Evolutionary conservation across 2,329 filamentous ascomycete genomes (phyloP).

Genomic region (Hysterium pulicare): DNA sequence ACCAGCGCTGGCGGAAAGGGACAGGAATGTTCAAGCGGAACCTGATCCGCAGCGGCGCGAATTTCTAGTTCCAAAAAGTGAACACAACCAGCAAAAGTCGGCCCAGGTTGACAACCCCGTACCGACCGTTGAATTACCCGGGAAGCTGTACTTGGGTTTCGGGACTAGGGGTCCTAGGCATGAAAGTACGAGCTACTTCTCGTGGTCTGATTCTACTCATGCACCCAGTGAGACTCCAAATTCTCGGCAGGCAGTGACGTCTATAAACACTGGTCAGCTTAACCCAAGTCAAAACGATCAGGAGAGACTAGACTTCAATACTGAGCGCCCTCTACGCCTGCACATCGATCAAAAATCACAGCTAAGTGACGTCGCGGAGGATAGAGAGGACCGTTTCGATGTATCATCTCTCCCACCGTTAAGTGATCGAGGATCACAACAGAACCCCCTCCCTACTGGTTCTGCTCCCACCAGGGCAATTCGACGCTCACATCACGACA

Average conservation of each 20-base stretch:
- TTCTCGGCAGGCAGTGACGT: slow-evolving; percentile 7
- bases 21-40: slow-evolving; percentile 18
- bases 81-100: slow-evolving; percentile 11
- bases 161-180: slow-evolving; percentile 31
- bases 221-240: slow-evolving; percentile 14
- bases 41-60: slow-evolving; percentile 1
- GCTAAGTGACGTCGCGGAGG: slow-evolving; percentile 8
- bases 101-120: slow-evolving; percentile 15
- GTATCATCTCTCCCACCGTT: slow-evolving; percentile 18
- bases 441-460: slow-evolving; percentile 25
- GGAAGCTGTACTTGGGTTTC: slow-evolving; percentile 37
- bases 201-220: slow-evolving; percentile 42
- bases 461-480: no score
- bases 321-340: slow-evolving; percentile 7
- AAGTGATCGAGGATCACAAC: slow-evolving; percentile 16
- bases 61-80: slow-evolving; percentile 5
- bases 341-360: slow-evolving; percentile 8
- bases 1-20: slow-evolving; percentile 22
- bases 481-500: no score
- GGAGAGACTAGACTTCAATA: no score
- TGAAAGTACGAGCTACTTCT: slow-evolving; percentile 34
- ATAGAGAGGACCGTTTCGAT: slow-evolving; percentile 10
- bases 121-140: slow-evolving; percentile 31
- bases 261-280: slow-evolving; percentile 9
- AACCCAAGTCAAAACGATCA: background rate